Evolutionary conservation across 192 early-diverging fungal genomes (phyloP).

Genomic region (Coemansia sp.): DNA sequence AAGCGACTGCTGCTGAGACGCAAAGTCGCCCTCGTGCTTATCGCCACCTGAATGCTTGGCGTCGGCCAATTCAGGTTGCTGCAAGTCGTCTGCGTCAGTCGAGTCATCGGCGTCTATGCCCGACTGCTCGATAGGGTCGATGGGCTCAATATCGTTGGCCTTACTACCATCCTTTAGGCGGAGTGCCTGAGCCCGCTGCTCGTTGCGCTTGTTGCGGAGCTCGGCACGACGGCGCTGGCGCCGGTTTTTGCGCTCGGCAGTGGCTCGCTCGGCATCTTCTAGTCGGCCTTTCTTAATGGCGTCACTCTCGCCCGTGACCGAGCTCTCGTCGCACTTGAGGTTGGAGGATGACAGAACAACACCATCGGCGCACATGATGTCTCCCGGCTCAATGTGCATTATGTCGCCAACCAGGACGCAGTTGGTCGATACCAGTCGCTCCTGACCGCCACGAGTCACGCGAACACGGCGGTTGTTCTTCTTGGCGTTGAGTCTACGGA

Average conservation of each 20-base stretch:
- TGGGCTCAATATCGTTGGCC: slow-evolving; percentile 26
- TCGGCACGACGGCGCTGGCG: slow-evolving; percentile 47
- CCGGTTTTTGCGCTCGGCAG: slow-evolving; percentile 33
- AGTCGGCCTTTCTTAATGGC: slow-evolving; percentile 75
- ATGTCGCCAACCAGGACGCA: slow-evolving; percentile 92
- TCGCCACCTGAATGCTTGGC: background rate
- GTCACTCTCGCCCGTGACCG: slow-evolving; percentile 93
- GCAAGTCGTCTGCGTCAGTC: slow-evolving; percentile 36
- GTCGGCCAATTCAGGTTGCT: background rate
- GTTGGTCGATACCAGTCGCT: slow-evolving; percentile 66
- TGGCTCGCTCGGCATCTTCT: slow-evolving; percentile 44
- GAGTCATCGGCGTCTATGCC: slow-evolving; percentile 49
- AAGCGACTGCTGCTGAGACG: slow-evolving; percentile 3
- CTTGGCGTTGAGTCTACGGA: slow-evolving; percentile 80
- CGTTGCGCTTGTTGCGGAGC: slow-evolving; percentile 46
- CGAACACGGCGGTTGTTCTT: slow-evolving; percentile 80
- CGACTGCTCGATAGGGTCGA: slow-evolving; percentile 21
- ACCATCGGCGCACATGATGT: slow-evolving; percentile 90
- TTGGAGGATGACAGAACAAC: slow-evolving; percentile 79
- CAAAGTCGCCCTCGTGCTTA: background rate
- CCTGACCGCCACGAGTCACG: slow-evolving; percentile 70
- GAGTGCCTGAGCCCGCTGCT: slow-evolving; percentile 34
- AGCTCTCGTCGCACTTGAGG: slow-evolving; percentile 85
- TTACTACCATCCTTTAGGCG: slow-evolving; percentile 13
- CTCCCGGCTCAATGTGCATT: slow-evolving; percentile 82